Evolutionary conservation across 192 early-diverging fungal genomes (phyloP), one percentile per base, ranked within the genome.

Genomic region (Thoreauomyces humboldtii): DNA sequence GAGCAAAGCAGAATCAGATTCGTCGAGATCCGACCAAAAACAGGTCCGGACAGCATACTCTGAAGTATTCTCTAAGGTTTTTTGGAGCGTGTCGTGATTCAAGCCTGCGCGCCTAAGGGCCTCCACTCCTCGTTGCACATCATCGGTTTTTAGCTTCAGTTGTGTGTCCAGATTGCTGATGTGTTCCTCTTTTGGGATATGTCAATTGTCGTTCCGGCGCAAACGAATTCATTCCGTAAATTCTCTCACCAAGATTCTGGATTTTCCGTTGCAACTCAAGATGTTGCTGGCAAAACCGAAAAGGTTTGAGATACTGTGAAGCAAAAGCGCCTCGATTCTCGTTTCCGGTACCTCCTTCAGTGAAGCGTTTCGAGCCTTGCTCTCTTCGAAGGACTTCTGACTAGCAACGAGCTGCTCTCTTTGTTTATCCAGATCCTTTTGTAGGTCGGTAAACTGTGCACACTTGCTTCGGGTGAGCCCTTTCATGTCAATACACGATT

Each of bases 231-330:
- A 24, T 24, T 12, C 14, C 14, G 44, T 46, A 46, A 41, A 41
- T 9, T 41, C 38, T 17, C 50, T 6, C 50, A 52, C 50, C 50
- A 7, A 52, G 27, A 14, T 22, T 27, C 25, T 52, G 50, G 50
- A 52, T 52, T 31, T 52, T 52, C 17, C 27, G 50, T 28, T 29
- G 50, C 2, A 52, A 15, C 17, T 53, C 2, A 32, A 57, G 38
- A 34, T 35, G 17, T 57, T 57, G 55, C 35, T 57, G 34, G 34
- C 33, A 24, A 50, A 24, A n/a, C n/a, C n/a, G n/a, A n/a, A n/a
- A n/a, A n/a, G n/a, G n/a, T n/a, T n/a, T n/a, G n/a, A n/a, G n/a
- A n/a, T n/a, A n/a, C n/a, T n/a, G n/a, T n/a, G n/a, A n/a, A n/a
- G n/a, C n/a, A n/a, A n/a, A n/a, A n/a, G n/a, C n/a, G n/a, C n/a